Conservation (phyloP, 306 rosid species). For the Cucumis melo region DNA sequence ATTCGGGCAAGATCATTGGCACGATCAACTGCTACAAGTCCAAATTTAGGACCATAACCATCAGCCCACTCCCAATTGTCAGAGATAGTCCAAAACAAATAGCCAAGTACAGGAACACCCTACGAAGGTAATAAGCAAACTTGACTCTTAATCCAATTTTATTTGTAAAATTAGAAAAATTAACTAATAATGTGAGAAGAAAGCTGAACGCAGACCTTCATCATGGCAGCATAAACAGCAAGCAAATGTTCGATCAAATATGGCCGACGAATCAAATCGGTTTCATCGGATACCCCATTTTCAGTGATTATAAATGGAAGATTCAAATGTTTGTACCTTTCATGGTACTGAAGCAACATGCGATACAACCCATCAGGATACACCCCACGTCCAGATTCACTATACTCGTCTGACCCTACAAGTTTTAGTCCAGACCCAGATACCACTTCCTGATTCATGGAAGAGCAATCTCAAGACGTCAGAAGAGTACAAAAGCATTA, state of each 20-base stretch:
- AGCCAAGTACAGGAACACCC: conserved; percentile 66
- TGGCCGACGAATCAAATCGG: conserved; percentile 84
- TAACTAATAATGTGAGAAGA: neutral
- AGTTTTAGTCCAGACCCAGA: conserved; percentile 78
- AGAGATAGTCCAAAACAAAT: conserved; percentile 84
- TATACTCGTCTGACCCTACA: conserved; percentile 79
- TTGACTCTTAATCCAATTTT: neutral
- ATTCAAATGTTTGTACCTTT: conserved; percentile 74
- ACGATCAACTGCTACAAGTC: conserved; percentile 92
- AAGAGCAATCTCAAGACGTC: conserved; percentile 12
- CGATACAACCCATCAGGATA: conserved; percentile 96
- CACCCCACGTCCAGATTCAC: conserved; percentile 98
- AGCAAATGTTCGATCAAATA: conserved; percentile 83
- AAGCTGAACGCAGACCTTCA: conserved; percentile 25
- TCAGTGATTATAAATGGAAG: conserved; percentile 75
- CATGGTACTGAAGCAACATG: conserved; percentile 80
- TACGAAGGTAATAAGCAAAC: conserved; percentile 19
- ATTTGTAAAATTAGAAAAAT: neutral
- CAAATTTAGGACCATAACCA: conserved; percentile 98
- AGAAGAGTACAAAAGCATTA: conserved; percentile 1
- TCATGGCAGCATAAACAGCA: conserved; percentile 70
- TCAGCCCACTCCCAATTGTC: conserved; percentile 99
- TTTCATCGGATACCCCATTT: conserved; percentile 83
- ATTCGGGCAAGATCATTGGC: conserved; percentile 51
- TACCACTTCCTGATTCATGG: conserved; percentile 50